These are phyloP conservation scores for Fusarium continuum DNA, from an alignment of 2,329 filamentous ascomycete species.

Conservation along the genomic window DNA sequence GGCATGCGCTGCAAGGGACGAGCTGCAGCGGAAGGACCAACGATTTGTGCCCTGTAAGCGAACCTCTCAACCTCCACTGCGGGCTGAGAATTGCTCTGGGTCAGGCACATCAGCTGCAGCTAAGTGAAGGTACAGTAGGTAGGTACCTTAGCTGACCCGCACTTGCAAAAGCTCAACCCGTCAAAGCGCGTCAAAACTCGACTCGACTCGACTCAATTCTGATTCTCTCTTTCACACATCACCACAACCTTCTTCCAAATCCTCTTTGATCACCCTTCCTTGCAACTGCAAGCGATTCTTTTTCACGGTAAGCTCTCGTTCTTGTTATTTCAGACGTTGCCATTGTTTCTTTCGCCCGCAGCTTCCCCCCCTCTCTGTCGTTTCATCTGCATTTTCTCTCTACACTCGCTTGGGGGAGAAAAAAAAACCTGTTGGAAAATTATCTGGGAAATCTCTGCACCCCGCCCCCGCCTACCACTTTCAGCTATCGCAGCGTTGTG, in stretches of 20 bases:
- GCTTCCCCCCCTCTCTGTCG: neutral
- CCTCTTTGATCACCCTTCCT: constrained; percentile 9
- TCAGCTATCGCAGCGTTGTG: constrained; percentile 26
- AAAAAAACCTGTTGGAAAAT: constrained; percentile 33
- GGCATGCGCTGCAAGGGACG: constrained; percentile 36
- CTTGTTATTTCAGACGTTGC: neutral
- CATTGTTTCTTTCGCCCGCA: neutral
- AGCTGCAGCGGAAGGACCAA: constrained; percentile 34
- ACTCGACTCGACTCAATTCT: neutral
- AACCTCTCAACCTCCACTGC: constrained; percentile 15
- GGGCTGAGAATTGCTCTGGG: constrained; percentile 16
- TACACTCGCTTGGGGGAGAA: constrained; percentile 16
- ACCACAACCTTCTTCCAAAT: constrained; percentile 31
- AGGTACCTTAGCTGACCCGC: too few relatives aligned
- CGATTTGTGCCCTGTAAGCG: constrained; percentile 41
- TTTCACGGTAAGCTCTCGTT: constrained; percentile 10
- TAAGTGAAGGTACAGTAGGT: too few relatives aligned
- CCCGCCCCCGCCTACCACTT: constrained; percentile 45
- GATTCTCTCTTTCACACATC: constrained; percentile 30
- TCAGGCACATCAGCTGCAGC: constrained; percentile 21
- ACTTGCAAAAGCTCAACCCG: constrained; percentile 40
- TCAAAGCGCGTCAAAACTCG: constrained; percentile 32
- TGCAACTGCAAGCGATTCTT: constrained; percentile 14
- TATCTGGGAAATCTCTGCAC: constrained; percentile 45
- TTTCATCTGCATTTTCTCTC: neutral